phyloP scores from a whole-genome alignment of 495 filamentous ascomycete species.

The Tuber microsphaerosporum region DNA sequence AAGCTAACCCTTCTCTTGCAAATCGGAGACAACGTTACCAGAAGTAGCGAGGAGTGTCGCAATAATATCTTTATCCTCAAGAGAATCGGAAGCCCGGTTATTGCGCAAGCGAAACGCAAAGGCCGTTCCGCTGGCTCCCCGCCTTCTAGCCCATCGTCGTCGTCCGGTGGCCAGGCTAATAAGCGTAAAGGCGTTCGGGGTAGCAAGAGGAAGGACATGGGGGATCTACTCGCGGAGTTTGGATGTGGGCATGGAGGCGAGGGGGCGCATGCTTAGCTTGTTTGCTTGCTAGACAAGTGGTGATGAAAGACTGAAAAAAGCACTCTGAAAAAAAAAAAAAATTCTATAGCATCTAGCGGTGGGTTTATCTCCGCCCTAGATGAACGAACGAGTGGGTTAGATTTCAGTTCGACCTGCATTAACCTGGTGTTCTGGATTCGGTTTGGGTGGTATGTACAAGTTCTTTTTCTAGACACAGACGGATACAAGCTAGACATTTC shows the following conservation, averaged over 20 bases:
- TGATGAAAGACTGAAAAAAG: background rate
- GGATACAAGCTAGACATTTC: background rate
- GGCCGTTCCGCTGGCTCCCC: background rate
- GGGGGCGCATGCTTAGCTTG: background rate
- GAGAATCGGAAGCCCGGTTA: constrained; percentile 9
- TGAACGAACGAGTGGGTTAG: background rate
- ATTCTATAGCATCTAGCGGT: background rate
- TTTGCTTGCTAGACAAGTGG: background rate
- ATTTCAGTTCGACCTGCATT: background rate
- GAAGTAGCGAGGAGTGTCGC: background rate
- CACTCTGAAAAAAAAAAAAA: background rate
- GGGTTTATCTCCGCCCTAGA: background rate
- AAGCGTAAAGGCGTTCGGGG: constrained; percentile 22
- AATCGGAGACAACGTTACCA: constrained; percentile 8
- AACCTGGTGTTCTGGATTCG: background rate
- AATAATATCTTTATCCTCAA: background rate
- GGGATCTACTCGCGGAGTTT: constrained; percentile 28
- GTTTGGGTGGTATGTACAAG: background rate
- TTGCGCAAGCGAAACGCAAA: constrained; percentile 19
- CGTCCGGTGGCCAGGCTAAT: background rate
- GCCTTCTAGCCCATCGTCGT: background rate
- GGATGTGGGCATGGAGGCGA: constrained; percentile 5
- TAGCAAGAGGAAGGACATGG: constrained; percentile 30
- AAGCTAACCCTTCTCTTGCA: constrained; percentile 19
- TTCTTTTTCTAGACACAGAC: background rate